phyloP scores from a whole-genome alignment of 2,329 filamentous ascomycete species.

The Paramyrothecium sp. region DNA sequence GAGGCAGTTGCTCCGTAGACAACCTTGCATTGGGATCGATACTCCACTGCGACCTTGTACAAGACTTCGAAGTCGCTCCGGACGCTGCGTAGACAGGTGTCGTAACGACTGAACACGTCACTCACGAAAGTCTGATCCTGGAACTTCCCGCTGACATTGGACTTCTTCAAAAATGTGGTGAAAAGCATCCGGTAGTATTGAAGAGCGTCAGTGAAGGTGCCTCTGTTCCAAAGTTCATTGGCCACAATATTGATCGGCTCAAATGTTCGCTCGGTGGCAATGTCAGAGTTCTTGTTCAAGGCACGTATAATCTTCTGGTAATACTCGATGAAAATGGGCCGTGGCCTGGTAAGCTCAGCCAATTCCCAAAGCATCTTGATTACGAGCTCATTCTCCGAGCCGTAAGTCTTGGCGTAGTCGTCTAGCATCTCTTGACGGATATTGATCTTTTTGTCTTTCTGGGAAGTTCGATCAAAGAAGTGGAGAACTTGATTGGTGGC shows the following conservation, averaged over 20 bases:
- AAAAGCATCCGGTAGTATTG: conserved; percentile 31
- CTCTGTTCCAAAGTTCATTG: conserved; percentile 34
- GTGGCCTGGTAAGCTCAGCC: conserved; percentile 31
- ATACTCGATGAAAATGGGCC: conserved; percentile 34
- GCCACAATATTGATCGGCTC: conserved; percentile 34
- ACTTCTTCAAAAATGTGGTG: conserved; percentile 31
- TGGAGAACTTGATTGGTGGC: conserved; percentile 24
- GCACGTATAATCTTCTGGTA: conserved; percentile 32
- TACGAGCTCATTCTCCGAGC: conserved; percentile 28
- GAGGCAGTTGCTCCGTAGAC: conserved; percentile 30
- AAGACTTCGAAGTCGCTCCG: conserved; percentile 26
- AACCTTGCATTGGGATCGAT: conserved; percentile 28
- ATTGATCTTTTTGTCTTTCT: conserved; percentile 31
- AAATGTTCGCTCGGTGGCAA: conserved; percentile 32
- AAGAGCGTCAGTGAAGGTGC: conserved; percentile 32
- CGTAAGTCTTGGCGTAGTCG: conserved; percentile 32
- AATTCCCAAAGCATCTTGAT: conserved; percentile 33
- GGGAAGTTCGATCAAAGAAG: conserved; percentile 22
- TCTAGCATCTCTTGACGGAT: conserved; percentile 35
- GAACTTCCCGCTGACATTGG: conserved; percentile 28
- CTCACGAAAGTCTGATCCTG: conserved; percentile 29
- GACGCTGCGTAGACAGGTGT: conserved; percentile 29
- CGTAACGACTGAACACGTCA: conserved; percentile 31
- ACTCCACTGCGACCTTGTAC: conserved; percentile 31
- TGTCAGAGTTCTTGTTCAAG: conserved; percentile 32